phyloP scores from a whole-genome alignment of 164 flowering plant species.

The Nymphaea thermarum region DNA sequence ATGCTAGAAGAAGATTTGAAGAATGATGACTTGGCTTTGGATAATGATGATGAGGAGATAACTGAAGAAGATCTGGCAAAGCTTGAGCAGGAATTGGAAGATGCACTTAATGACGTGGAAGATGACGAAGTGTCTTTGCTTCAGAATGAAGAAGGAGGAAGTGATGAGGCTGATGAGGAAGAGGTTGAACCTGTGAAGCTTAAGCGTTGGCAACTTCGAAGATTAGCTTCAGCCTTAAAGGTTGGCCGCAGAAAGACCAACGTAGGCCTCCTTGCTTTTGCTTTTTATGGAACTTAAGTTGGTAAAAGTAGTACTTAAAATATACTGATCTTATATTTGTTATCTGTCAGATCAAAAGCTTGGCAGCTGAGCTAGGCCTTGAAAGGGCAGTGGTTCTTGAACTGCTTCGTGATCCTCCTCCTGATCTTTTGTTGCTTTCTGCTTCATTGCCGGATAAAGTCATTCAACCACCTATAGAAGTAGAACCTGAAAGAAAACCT shows the following conservation, averaged over 20 bases:
- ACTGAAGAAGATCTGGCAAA: conserved; percentile 70
- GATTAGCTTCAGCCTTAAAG: conserved; percentile 76
- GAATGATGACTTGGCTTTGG: conserved; percentile 31
- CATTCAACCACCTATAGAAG: conserved; percentile 15
- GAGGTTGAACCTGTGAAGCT: conserved; percentile 49
- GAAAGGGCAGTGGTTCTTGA: conserved; percentile 81
- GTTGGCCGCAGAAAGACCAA: conserved; percentile 76
- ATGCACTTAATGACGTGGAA: conserved; percentile 29
- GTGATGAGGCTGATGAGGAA: conserved; percentile 38
- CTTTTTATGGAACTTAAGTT: not conserved
- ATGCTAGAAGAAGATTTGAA: conserved; percentile 79
- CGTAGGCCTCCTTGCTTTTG: conserved; percentile 27
- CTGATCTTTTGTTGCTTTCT: conserved; percentile 65
- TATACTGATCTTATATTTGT: not conserved
- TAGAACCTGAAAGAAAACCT: conserved; percentile 22
- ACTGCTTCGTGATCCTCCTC: conserved; percentile 87
- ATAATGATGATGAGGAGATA: conserved; percentile 55
- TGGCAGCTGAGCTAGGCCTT: conserved; percentile 82
- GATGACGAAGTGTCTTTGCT: conserved; percentile 33
- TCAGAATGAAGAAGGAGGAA: conserved; percentile 6
- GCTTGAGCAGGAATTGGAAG: conserved; percentile 59
- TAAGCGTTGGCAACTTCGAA: conserved; percentile 77
- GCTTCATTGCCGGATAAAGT: conserved; percentile 77
- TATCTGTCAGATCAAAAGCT: conserved; percentile 58
- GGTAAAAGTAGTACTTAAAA: not conserved